Conservation (phyloP, 345 rosid species). For the Pistacia vera region DNA sequence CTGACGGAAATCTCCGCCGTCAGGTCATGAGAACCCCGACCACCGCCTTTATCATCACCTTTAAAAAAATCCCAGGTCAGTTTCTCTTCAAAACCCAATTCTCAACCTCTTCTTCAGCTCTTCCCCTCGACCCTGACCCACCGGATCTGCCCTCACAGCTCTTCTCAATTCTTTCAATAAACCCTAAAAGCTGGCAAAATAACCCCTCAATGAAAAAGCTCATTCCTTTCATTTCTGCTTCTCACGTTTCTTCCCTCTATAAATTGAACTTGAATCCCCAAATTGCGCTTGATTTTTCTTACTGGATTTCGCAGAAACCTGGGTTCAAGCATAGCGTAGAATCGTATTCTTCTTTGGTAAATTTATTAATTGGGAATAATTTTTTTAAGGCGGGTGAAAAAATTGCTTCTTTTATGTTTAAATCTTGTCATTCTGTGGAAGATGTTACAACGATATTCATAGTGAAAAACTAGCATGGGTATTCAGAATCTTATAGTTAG, state of each 20-base stretch:
- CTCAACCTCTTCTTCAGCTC: slow-evolving; percentile 3
- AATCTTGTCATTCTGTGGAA: slow-evolving; percentile 40
- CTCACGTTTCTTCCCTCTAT: slow-evolving; percentile 50
- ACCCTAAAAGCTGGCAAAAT: slow-evolving; percentile 50
- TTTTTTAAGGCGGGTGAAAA: slow-evolving; percentile 42
- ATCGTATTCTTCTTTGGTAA: slow-evolving; percentile 49
- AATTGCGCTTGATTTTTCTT: slow-evolving; percentile 54
- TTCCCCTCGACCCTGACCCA: slow-evolving; percentile 22
- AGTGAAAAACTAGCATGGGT: too few relatives aligned
- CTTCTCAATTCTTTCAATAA: slow-evolving; percentile 37
- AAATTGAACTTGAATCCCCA: slow-evolving; percentile 45
- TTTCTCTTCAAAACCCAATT: slow-evolving; percentile 1
- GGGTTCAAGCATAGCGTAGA: slow-evolving; percentile 53
- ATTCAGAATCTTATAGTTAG: too few relatives aligned
- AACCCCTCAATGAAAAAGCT: neutral
- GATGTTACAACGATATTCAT: slow-evolving; percentile 26
- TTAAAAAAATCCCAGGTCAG: slow-evolving; percentile 18
- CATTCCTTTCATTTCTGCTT: slow-evolving; percentile 46
- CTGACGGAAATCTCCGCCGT: slow-evolving; percentile 7
- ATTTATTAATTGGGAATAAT: slow-evolving; percentile 41
- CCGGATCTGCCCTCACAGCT: slow-evolving; percentile 40
- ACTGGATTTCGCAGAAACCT: slow-evolving; percentile 48
- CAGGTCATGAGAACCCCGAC: slow-evolving; percentile 28
- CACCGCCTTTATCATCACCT: slow-evolving; percentile 13
- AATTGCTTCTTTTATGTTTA: slow-evolving; percentile 52